Percentiles rank a stretch among this genome's conserved stretches.
Conservation (phyloP, 257 asterid genomes). For the Solanum tarapatanum region DNA sequence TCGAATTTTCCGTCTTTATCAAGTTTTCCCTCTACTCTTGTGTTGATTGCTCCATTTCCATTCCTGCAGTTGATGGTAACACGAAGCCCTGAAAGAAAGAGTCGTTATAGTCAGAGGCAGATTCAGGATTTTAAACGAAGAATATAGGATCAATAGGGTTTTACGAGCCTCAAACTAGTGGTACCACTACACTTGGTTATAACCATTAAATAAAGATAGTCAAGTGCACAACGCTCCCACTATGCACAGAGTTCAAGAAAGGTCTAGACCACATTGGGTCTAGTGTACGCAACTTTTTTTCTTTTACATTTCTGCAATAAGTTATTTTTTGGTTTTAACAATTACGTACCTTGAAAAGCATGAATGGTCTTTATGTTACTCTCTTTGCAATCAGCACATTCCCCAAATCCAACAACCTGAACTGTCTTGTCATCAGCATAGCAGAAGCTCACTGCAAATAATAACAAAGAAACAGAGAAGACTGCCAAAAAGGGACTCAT, state of each 20-base stretch:
- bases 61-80: constrained; percentile 70
- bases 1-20: constrained; percentile 54
- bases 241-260: neutral
- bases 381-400: constrained; percentile 44
- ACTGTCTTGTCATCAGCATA: constrained; percentile 25
- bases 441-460: constrained; percentile 22
- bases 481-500: constrained; percentile 20
- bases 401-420: constrained; percentile 41
- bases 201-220: neutral
- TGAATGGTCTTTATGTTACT: constrained; percentile 20
- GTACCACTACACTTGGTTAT: neutral
- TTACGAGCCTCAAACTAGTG: neutral
- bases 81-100: constrained; percentile 36
- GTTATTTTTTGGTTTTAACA: neutral
- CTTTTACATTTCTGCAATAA: neutral
- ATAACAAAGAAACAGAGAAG: constrained; percentile 16
- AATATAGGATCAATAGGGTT: no score
- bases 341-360: constrained; percentile 34
- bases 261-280: neutral
- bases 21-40: constrained; percentile 34
- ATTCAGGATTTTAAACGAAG: neutral
- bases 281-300: neutral
- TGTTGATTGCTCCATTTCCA: constrained; percentile 31
- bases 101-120: neutral
- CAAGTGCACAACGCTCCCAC: neutral